These are phyloP conservation scores for Clavispora fructus DNA, from an alignment of 805 yeast genomes.

Conservation along the genomic window DNA sequence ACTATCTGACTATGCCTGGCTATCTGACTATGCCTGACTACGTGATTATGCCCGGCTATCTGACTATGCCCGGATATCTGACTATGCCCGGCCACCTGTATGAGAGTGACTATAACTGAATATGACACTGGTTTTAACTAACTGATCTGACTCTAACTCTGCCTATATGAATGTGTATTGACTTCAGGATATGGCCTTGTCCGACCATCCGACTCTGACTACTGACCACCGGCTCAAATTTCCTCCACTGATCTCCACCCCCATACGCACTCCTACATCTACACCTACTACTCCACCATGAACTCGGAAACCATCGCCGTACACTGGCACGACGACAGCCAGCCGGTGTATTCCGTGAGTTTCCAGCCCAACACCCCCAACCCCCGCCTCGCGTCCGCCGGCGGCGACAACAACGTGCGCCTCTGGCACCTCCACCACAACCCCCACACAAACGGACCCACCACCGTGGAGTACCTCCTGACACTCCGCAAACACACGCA, in stretches of 20 bases:
- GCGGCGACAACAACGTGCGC: slow-evolving; percentile 91
- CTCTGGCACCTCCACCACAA: slow-evolving; percentile 34
- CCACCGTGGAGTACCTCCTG: slow-evolving; percentile 64
- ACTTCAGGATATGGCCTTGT: too few relatives aligned
- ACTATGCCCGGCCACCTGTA: too few relatives aligned
- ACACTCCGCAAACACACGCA: slow-evolving; percentile 86
- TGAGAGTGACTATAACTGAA: too few relatives aligned
- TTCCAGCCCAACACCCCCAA: slow-evolving; percentile 47
- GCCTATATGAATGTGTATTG: too few relatives aligned
- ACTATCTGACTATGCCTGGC: too few relatives aligned
- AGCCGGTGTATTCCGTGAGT: slow-evolving; percentile 65
- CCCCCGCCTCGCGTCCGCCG: slow-evolving; percentile 74
- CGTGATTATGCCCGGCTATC: too few relatives aligned
- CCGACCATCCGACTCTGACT: too few relatives aligned
- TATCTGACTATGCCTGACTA: too few relatives aligned
- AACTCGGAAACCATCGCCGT: slow-evolving; percentile 47
- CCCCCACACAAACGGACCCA: not conserved
- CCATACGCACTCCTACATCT: not conserved
- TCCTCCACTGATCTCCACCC: not conserved
- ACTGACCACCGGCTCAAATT: too few relatives aligned
- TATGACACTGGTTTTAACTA: too few relatives aligned
- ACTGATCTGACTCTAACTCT: too few relatives aligned
- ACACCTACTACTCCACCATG: slow-evolving; percentile 16
- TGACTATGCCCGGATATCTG: too few relatives aligned
- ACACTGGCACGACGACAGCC: slow-evolving; percentile 72